Evolutionary conservation across 2,329 filamentous ascomycete genomes (phyloP), one percentile per base, ranked within the genome.

Genomic region (Bimuria novae-zelandiae): DNA sequence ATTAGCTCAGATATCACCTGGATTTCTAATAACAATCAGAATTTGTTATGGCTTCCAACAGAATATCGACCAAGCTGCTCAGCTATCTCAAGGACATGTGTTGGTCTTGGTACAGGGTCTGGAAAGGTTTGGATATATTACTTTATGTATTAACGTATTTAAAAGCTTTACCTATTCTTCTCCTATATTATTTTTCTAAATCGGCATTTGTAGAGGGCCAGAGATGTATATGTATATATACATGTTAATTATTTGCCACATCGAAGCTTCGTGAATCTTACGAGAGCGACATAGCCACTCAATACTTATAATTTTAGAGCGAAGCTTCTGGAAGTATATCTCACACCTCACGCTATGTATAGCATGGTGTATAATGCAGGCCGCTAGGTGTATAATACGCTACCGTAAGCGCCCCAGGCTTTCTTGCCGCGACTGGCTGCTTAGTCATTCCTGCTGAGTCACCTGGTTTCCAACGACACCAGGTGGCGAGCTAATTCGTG

Each of bases 201-300:
- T 46, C 29, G 30, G 42, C 42, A 46, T 22, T n/a, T n/a, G n/a
- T 19, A 46, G 42, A 46, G 42, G 42, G 29, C 25, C 42, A 27
- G 42, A 49, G 45, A 41, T 49, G 36, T 37, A 29, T 17, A 39
- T 37, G 22, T 49, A 49, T 39, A 49, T 49, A 49, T 49, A 39
- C 41, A 39, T 49, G 10, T 17, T 14, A 39, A 21, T 35, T 32
- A 21, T 27, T 49, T 39, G 22, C 45, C 36, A 22, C 36, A 39
- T 39, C 36, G 36, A 39, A 39, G 36, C 36, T 39, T 39, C 36
- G 36, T 39, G 36, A 39, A 39, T 39, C 36, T 14, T 21, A 22
- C 16, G n/a, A 22, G 36, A 39, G 36, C 33, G 33, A 36, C 33
- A 36, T n/a, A n/a, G 33, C 33, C 33, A 36, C 33, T 12, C 8